Percentiles rank a stretch among this genome's conserved stretches.
Conservation (phyloP, 257 asterid genomes). For the Solanum etuberosum region DNA sequence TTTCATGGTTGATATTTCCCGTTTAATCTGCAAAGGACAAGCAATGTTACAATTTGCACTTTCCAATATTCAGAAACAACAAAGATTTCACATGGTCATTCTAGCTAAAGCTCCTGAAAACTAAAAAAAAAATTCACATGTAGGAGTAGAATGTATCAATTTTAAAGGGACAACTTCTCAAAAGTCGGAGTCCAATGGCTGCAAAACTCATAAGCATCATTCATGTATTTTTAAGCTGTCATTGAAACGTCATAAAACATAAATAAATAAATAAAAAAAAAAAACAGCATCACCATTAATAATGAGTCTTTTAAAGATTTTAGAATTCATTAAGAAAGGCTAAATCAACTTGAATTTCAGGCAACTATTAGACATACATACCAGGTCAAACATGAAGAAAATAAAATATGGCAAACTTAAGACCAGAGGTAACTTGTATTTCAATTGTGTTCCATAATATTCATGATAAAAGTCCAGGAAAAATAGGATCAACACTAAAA, state of each 20-base stretch:
- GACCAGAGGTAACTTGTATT: neutral
- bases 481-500: neutral
- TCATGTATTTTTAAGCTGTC: neutral
- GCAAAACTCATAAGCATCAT: neutral
- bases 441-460: neutral
- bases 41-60: neutral
- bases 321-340: neutral
- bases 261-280: neutral
- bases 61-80: neutral
- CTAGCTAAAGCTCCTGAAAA: neutral
- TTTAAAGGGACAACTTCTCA: neutral
- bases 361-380: neutral
- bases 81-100: neutral
- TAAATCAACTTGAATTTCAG: neutral
- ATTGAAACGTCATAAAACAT: neutral
- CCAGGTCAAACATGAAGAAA: neutral
- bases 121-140: neutral
- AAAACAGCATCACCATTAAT: neutral
- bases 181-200: neutral
- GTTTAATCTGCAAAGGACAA: slow-evolving; percentile 60
- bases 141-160: neutral
- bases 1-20: slow-evolving; percentile 95
- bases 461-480: neutral
- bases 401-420: neutral
- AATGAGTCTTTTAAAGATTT: neutral